Base-by-base conservation (phyloP, 2,329 filamentous ascomycete species). In the Diaporthe sp. region DNA sequence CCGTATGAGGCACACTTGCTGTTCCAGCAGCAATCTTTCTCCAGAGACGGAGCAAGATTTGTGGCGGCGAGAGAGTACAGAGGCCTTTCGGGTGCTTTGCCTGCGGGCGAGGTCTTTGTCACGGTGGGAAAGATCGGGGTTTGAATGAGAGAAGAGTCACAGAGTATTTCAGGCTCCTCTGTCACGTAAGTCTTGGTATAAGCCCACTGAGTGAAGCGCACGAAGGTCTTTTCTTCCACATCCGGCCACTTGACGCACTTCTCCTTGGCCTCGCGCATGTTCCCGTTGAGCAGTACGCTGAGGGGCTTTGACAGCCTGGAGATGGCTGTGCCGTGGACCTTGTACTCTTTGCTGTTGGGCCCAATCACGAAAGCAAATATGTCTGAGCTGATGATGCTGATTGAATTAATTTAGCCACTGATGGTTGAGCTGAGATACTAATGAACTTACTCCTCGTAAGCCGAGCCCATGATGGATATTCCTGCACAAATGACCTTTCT, bases 171-270 rank as follows among this genome's bases (percentile, higher is more conserved):
- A 5, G 75, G 74, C 12, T 75, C 68, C 5, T 70, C 70, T 9
- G 76, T 39, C 4, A 35, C 42, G 39, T 77, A 77, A 12, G 39
- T 51, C 12, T 53, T 19, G 0, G 71, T 71, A 59, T 77, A 77
- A 17, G 76, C 76, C 75, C 74, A 77, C 35, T 75, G 56, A 4
- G 39, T 35, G 27, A 77, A 76, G 1, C 71, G 74, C 15, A 76
- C 58, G 27, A 77, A 77, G 0, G 72, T 75, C 7, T 73, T 37
- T 32, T 76, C 73, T 5, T 77, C 76, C 15, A 77, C 25, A 35
- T 77, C 76, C 3, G 75, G 72, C 76, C 76, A 77, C 3, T 71
- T 13, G 4, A 77, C 65, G 27, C 65, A n/a, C 15, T 51, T 44
- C 35, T 75, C 71, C 19, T 55, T n/a, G 9, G 76, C 68, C 65